Conservation (phyloP, 2,329 filamentous ascomycete genomes). For the Mollisia scopiformis region DNA sequence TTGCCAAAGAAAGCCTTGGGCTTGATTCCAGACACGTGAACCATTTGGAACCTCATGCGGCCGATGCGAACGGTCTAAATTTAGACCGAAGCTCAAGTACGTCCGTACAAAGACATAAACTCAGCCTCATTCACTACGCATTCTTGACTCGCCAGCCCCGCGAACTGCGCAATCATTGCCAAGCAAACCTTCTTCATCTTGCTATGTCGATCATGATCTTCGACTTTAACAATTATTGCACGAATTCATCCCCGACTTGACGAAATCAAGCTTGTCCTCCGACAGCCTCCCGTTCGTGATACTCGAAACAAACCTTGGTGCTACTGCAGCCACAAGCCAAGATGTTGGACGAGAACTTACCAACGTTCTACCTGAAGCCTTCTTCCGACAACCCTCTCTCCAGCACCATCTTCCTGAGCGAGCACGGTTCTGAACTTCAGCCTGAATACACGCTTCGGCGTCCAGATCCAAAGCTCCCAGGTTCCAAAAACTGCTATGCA, state of each 20-base stretch:
- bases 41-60: too few relatives aligned
- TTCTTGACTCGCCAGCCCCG: slow-evolving; percentile 25
- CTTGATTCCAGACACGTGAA: background rate
- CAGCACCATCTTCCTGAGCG: slow-evolving; percentile 58
- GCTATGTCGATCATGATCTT: slow-evolving; percentile 16
- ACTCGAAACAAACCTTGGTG: slow-evolving; percentile 14
- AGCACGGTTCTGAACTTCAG: slow-evolving; percentile 79
- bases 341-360: slow-evolving; percentile 96
- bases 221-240: slow-evolving; percentile 1
- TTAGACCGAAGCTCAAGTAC: background rate
- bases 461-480: slow-evolving; percentile 69
- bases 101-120: background rate
- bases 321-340: slow-evolving; percentile 16
- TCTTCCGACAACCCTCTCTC: slow-evolving; percentile 55
- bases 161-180: slow-evolving; percentile 7
- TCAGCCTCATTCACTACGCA: slow-evolving; percentile 24
- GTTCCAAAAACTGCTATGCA: slow-evolving; percentile 82
- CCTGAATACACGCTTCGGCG: slow-evolving; percentile 82
- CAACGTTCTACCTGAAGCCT: slow-evolving; percentile 62
- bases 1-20: too few relatives aligned
- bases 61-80: background rate
- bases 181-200: background rate
- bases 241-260: slow-evolving; percentile 13
- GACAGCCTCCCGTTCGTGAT: slow-evolving; percentile 3
- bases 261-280: slow-evolving; percentile 10